Base-by-base conservation (phyloP, 257 asterid species). In the Gardenia jasminoides region DNA sequence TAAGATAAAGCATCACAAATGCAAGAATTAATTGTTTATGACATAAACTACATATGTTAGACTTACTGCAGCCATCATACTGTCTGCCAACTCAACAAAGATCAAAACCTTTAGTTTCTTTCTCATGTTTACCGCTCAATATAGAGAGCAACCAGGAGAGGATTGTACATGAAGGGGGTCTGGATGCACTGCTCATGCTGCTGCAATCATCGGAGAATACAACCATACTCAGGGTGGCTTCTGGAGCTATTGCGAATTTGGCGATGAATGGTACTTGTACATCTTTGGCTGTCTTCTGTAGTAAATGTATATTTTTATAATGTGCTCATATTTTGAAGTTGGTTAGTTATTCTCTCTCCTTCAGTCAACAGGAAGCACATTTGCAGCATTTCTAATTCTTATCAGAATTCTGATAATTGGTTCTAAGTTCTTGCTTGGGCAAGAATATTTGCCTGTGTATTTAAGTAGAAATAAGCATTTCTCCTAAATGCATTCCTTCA, bases 211-310 rank as follows among this genome's bases (percentile, higher is more conserved):
- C 98, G 10, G 88, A 92, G 58, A 91, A 90, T 86, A 83, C 87
- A 79, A 92, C 97, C 52, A 87, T 90, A 80, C 92, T 92, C 78
- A 85, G 98, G 85, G 97, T 92, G 79, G 98, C 98, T 80, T 92
- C 97, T 82, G 98, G 98, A 54, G 98, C 98, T 64, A 87, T 94
- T 83, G 98, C 98, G 72, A 94, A 94, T 82, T 83, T 94, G 87
- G 98, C 98, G 65, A 94, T 94, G 98, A 92, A 92, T 41, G 98
- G 98, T 94, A 89, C 80, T 67, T 66, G 11, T 28, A 68, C 75
- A 67, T 79, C 52, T 24, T 24, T 79, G 82, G 48, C 43, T 67
- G 71, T 76, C 47, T 66, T 44, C 28, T 65, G 67, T 47, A 44
- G 73, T 36, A 36, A 36, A 36, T 62, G 19, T 41, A 33, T 26